phyloP scores from a whole-genome alignment of 179 eudicot genomes.

The Amaranthus tricolor region DNA sequence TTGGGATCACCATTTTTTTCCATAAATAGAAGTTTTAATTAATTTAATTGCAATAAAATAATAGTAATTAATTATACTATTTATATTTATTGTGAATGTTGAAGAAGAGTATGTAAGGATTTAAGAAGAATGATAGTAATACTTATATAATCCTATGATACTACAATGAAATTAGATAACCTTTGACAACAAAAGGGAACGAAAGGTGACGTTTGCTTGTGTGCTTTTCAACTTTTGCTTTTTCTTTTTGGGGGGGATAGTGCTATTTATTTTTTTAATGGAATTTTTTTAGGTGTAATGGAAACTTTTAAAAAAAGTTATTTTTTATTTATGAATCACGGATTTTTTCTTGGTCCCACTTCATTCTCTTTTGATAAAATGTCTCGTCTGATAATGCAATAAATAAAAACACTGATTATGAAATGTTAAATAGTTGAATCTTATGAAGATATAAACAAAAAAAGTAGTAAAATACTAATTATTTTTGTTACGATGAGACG shows the following conservation, averaged over 20 bases:
- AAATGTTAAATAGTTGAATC: too few relatives aligned
- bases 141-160: constrained; percentile 5
- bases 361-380: too few relatives aligned
- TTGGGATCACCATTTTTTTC: constrained; percentile 3
- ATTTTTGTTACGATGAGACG: too few relatives aligned
- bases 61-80: too few relatives aligned
- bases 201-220: constrained; percentile 21
- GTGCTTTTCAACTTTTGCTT: neutral
- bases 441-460: too few relatives aligned
- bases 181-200: constrained; percentile 25
- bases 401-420: too few relatives aligned
- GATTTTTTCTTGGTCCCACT: too few relatives aligned
- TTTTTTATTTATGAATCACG: neutral
- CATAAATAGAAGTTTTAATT: constrained; percentile 12
- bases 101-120: neutral
- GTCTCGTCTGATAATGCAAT: too few relatives aligned
- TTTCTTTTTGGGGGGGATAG: neutral
- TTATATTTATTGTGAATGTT: neutral
- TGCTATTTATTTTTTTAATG: neutral
- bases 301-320: neutral
- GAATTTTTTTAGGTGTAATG: neutral
- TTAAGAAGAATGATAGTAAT: neutral
- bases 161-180: neutral
- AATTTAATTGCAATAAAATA: neutral
- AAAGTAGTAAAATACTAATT: too few relatives aligned